Percentiles rank a stretch among this genome's conserved stretches.
phyloP scores from a whole-genome alignment of 179 eudicot genomes.

The Pouteria campechiana region DNA sequence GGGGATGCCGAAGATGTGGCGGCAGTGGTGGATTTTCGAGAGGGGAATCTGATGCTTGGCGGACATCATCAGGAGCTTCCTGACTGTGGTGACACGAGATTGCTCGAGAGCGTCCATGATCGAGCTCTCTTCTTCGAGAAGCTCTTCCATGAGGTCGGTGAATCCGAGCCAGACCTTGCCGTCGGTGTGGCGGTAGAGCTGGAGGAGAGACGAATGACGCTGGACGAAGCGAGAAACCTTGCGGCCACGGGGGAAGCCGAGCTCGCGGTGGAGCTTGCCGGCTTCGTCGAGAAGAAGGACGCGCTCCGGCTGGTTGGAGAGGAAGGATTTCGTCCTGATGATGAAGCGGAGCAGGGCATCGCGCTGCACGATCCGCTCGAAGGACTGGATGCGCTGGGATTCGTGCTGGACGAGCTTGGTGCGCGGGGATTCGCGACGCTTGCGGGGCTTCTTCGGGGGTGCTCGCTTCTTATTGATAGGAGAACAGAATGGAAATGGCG shows the following conservation, averaged over 20 bases:
- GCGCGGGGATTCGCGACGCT: slow-evolving; percentile 49
- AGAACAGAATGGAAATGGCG: slow-evolving; percentile 71
- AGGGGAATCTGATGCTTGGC: slow-evolving; percentile 52
- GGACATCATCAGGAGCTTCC: slow-evolving; percentile 81
- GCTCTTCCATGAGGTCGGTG: slow-evolving; percentile 56
- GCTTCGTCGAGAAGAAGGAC: slow-evolving; percentile 77
- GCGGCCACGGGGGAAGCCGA: slow-evolving; percentile 89
- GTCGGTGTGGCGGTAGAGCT: slow-evolving; percentile 60
- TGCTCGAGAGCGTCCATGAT: slow-evolving; percentile 35
- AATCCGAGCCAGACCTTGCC: slow-evolving; percentile 82
- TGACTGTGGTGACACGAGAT: slow-evolving; percentile 48
- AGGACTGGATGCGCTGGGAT: slow-evolving; percentile 32
- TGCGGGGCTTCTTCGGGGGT: slow-evolving; percentile 39
- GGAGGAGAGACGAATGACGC: slow-evolving; percentile 60
- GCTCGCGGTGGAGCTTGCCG: slow-evolving; percentile 68
- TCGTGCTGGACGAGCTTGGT: slow-evolving; percentile 50
- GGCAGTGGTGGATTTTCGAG: slow-evolving; percentile 67
- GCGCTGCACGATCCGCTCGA: slow-evolving; percentile 45
- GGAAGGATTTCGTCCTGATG: slow-evolving; percentile 52
- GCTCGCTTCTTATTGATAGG: slow-evolving; percentile 79
- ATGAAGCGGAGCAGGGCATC: slow-evolving; percentile 59
- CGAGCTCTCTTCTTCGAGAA: slow-evolving; percentile 40
- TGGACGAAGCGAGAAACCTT: slow-evolving; percentile 42
- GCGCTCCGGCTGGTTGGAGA: slow-evolving; percentile 64
- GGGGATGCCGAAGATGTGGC: slow-evolving; percentile 66